A percentile compares a stretch with the other conserved stretches of the same genome.
Conservation (phyloP, 2,329 filamentous ascomycete genomes). For the Malbranchea zuffiana region DNA sequence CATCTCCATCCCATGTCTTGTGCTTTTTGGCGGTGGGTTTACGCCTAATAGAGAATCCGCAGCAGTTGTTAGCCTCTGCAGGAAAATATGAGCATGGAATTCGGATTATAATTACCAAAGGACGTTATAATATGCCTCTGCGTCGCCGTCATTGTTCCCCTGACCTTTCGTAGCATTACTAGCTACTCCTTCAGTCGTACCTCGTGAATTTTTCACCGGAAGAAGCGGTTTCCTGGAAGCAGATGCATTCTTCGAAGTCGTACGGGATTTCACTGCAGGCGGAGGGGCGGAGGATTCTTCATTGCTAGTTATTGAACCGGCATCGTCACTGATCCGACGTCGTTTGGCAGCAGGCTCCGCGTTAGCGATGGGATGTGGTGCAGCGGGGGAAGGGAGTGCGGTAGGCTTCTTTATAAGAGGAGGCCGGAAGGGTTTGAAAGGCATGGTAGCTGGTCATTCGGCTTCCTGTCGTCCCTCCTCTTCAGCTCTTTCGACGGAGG, state of each 20-base stretch:
- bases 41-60: conserved; percentile 38
- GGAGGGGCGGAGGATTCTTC: no score
- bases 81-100: background rate
- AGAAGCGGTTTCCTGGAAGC: conserved; percentile 24
- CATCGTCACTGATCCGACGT: conserved; percentile 24
- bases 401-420: conserved; percentile 31
- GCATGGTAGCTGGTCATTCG: conserved; percentile 3
- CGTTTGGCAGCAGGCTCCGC: conserved; percentile 26
- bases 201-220: conserved; percentile 21
- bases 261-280: conserved; percentile 6
- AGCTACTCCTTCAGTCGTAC: background rate
- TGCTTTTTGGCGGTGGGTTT: conserved; percentile 62
- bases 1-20: conserved; percentile 68
- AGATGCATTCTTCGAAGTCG: conserved; percentile 10
- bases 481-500: no score
- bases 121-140: conserved; percentile 37
- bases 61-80: conserved; percentile 5
- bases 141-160: conserved; percentile 7
- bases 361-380: conserved; percentile 9
- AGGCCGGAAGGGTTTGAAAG: conserved; percentile 35
- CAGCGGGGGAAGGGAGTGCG: background rate
- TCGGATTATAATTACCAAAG: conserved; percentile 32
- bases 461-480: background rate
- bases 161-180: background rate
- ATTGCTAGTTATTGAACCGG: no score